Evolutionary conservation across 257 asterid genomes (phyloP), one percentile per base, ranked within the genome.

Genomic region (Solanum pennellii): DNA sequence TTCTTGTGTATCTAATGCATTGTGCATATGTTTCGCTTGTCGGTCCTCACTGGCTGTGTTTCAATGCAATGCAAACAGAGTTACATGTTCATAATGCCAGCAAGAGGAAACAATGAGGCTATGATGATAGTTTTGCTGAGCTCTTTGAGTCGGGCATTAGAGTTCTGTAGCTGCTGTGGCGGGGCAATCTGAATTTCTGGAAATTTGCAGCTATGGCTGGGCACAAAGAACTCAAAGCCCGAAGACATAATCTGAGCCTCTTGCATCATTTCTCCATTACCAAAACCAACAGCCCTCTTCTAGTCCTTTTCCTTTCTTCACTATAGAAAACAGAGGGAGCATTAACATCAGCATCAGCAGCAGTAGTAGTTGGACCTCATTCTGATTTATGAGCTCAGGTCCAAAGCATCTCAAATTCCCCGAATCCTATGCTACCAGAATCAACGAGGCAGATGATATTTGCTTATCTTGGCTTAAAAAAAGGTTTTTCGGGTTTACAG

Each of bases 191-290:
- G 37, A 77, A 42, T 42, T 12, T 41, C 83, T 42, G 60, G 35
- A 29, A 77, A 77, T 77, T 6, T 44, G 60, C 62, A 42, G 83
- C 83, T 16, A 25, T 77, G 83, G 39, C 60, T 13, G 37, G 37
- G 37, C 31, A 31, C n/a, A 12, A 42, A 76, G 60, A 76, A 76
- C n/a, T 76, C 83, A 77, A 77, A 13, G 39, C 39, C 60, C 83
- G 39, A n/a, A 12, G 47, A n/a, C 83, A 42, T 42, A 77, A 47
- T 37, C 88, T 86, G 75, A 52, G 88, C 88, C 84, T 86, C 69
- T n/a, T 42, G 62, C 83, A 42, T 77, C 39, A 25, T 77, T 77
- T n/a, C 83, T 13, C 14, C 35, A 42, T 42, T n/a, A n/a, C 23
- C 82, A 29, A 13, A 45, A 45, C 1, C 76, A 16, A 21, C 83